Evolutionary conservation across 192 early-diverging fungal genomes (phyloP), one percentile per base, ranked within the genome.

Genomic region (Chytriomyces hyalinus): DNA sequence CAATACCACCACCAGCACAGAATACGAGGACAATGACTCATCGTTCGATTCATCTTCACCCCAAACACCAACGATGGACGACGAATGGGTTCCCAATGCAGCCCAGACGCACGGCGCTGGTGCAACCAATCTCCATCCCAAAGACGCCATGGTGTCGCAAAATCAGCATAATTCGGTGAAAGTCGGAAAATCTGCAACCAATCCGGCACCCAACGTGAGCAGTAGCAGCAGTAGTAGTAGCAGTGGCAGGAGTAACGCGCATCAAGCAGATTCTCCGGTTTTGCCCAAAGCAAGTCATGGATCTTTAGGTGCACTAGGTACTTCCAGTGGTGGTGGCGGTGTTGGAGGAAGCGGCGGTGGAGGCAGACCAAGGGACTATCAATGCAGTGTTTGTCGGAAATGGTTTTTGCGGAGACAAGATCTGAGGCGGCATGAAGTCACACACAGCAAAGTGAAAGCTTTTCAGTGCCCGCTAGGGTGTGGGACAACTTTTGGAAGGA

Each of bases 391-490:
- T 13, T 75, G 73, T 36, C 61, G 17, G n/a, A 75, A 75, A 43
- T 75, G 73, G 73, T 75, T 75, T 48, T 51, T 75, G 24, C 20
- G 73, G 63, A 26, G 73, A 20, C 53, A 57, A 57, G 53, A 57
- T 57, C 10, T 17, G 26, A 17, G 73, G 62, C n/a, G 73, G 47
- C 73, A 75, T 65, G 73, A 75, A 43, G 73, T 75, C 10, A 75
- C 73, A 44, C 73, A 75, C 46, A 66, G 63, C 20, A 75, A 75
- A 44, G 63, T 75, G 9, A 75, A 75, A 49, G 73, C 73, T 9
- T 75, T 75, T 66, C 36, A 45, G 36, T 75, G 73, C 66, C 73
- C 73, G 46, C 36, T 66, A 15, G 73, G 73, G 26, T 75, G 73
- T 66, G 73, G 73, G 6, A 75, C 73, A 6, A 66, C 73, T 11